Evolutionary conservation across 169 alveolate species (phyloP).

Genomic region (Plasmodium gaboni): DNA sequence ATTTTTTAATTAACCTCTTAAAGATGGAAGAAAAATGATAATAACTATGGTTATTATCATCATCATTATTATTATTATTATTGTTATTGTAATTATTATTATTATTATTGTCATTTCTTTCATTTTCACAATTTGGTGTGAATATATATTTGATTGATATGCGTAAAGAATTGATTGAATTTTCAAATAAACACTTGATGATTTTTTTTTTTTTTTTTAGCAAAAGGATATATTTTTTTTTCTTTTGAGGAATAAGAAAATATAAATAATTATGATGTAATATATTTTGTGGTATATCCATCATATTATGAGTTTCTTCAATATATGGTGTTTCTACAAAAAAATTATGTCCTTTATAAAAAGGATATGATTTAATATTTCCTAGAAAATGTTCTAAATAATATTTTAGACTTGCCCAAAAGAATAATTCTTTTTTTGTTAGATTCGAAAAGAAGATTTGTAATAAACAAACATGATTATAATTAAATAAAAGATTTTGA

Average conservation of each 20-base stretch:
- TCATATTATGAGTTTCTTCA: slow-evolving; percentile 28
- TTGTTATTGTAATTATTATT: too few relatives aligned
- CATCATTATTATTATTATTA: too few relatives aligned
- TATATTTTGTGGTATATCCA: background rate
- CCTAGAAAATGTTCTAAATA: slow-evolving; percentile 45
- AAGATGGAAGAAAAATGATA: slow-evolving; percentile 10
- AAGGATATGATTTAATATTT: slow-evolving; percentile 14
- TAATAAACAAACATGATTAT: slow-evolving; percentile 25
- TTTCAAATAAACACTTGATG: slow-evolving; percentile 60
- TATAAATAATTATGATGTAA: slow-evolving; percentile 2
- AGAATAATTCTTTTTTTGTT: slow-evolving; percentile 39
- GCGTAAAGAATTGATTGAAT: slow-evolving; percentile 54
- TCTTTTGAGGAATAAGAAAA: slow-evolving; percentile 9
- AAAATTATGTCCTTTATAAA: slow-evolving; percentile 6
- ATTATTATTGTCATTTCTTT: too few relatives aligned
- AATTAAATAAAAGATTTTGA: background rate
- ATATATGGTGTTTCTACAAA: slow-evolving; percentile 57
- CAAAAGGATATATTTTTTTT: slow-evolving; percentile 25
- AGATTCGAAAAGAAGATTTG: slow-evolving; percentile 62
- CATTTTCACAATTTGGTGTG: background rate
- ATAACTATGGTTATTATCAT: too few relatives aligned
- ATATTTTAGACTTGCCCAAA: slow-evolving; percentile 39
- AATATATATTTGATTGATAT: slow-evolving; percentile 62
- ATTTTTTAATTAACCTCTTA: slow-evolving; percentile 43
- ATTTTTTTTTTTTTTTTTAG: slow-evolving; percentile 40